These are phyloP conservation scores for Cicer cuneatum DNA, from an alignment of 306 rosid genomes.

Conservation along the genomic window DNA sequence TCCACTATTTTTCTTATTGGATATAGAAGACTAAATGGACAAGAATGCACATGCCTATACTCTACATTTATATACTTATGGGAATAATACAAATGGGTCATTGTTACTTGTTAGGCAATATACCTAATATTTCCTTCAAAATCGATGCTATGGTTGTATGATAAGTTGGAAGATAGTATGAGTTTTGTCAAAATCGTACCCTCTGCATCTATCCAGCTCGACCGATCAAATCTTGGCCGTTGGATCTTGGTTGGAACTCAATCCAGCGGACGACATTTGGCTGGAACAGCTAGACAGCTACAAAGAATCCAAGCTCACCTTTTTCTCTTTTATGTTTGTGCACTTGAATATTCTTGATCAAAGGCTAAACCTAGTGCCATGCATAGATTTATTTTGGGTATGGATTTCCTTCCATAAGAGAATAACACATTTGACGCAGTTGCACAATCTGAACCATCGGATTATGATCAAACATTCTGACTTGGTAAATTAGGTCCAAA, in stretches of 20 bases:
- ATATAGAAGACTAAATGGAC: neutral
- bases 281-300: too few relatives aligned
- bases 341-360: neutral
- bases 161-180: too few relatives aligned
- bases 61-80: conserved; percentile 8
- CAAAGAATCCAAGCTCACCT: too few relatives aligned
- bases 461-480: neutral
- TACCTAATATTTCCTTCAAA: too few relatives aligned
- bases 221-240: too few relatives aligned
- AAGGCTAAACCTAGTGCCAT: neutral
- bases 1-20: conserved; percentile 26
- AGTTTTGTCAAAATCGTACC: too few relatives aligned
- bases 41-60: neutral
- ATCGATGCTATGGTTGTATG: too few relatives aligned
- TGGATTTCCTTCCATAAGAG: neutral
- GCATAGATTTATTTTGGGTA: neutral
- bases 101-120: too few relatives aligned
- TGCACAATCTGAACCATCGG: neutral
- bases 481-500: neutral
- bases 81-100: too few relatives aligned
- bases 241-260: too few relatives aligned
- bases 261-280: too few relatives aligned
- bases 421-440: neutral
- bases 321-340: neutral
- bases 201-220: too few relatives aligned